phyloP scores from a whole-genome alignment of 192 early-diverging fungal genomes.

The Kickxella alabastrina region DNA sequence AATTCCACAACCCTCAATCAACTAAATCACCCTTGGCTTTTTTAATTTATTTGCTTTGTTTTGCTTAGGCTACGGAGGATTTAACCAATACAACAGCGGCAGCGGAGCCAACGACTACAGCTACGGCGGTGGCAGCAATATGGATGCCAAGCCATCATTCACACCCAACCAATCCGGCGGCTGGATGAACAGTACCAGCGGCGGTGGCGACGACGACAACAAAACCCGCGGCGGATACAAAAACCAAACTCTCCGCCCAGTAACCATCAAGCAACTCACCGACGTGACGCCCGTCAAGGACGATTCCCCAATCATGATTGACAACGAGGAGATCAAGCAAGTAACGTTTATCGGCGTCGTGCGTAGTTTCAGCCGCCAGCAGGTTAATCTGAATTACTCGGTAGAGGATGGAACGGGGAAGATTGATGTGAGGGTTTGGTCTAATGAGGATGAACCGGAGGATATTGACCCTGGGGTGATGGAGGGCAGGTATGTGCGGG shows the following conservation, averaged over 20 bases:
- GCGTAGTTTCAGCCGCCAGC: constrained; percentile 53
- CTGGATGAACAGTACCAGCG: constrained; percentile 24
- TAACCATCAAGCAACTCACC: constrained; percentile 76
- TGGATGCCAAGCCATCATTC: too few species aligned
- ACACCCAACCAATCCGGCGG: too few species aligned
- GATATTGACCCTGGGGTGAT: constrained; percentile 18
- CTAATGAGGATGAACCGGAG: constrained; percentile 25
- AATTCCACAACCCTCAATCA: too few species aligned
- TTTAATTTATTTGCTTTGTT: background rate
- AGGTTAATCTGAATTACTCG: constrained; percentile 61
- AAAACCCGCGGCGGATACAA: constrained; percentile 45
- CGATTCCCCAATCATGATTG: constrained; percentile 64
- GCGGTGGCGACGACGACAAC: constrained; percentile 32
- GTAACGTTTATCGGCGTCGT: constrained; percentile 73
- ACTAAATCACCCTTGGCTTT: too few species aligned
- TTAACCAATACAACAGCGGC: constrained; percentile 15
- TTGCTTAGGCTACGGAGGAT: constrained; percentile 28
- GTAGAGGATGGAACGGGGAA: constrained; percentile 78
- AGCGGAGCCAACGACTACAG: constrained; percentile 10
- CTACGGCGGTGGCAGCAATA: constrained; percentile 16
- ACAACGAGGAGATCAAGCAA: constrained; percentile 65
- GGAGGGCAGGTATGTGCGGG: constrained; percentile 62
- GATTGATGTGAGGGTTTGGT: constrained; percentile 68
- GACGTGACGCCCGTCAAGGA: constrained; percentile 43
- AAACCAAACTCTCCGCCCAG: constrained; percentile 70